Base-by-base conservation (phyloP, 371 early-diverging fungal species). In the Rhizopus stolonifer region DNA sequence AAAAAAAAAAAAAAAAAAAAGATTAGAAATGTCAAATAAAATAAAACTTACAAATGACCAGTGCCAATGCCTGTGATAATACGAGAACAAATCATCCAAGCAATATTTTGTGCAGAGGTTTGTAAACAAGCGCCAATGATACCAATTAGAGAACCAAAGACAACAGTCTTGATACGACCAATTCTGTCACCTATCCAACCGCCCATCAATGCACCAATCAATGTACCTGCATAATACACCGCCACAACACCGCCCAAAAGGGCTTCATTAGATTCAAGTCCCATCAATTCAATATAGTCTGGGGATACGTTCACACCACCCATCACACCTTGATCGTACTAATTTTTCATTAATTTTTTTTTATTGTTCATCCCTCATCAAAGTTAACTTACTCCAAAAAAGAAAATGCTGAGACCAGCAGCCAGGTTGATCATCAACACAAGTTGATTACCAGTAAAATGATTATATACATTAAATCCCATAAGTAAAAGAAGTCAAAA, bases 321-420 rank as follows among this genome's bases (percentile, higher is more conserved):
- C 75, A 75, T 75, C 1, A 75, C 75, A 38, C 75, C 75, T 58
- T 75, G 75, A 56, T 75, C 75, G 58, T 75, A 74, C 64, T 62
- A 36, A 11, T n/a, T 19, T 4, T 22, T 7, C 8, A 36, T 26
- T 34, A 21, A 11, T 4, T 29, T 29, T 29, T 32, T 17, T 24
- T 31, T 29, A 29, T 29, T 29, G 10, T 29, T 29, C 31, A 10
- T 29, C 10, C n/a, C 4, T 15, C 4, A 23, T 29, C 23, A 7
- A 14, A 31, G 1, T 21, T 31, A n/a, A 58, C 64, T 60, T 68
- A 74, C 74, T 9, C 74, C 74, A 69, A 74, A 74, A 52, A 74
- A 74, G 39, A 74, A 74, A 14, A 74, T 74, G 46, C 66, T 65
- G 32, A 74, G 65, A 39, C 71, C 74, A 36, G 74, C 74, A 40